These are phyloP conservation scores for Beauveria caledonica DNA, from an alignment of 2,329 filamentous ascomycete genomes.

Conservation along the genomic window DNA sequence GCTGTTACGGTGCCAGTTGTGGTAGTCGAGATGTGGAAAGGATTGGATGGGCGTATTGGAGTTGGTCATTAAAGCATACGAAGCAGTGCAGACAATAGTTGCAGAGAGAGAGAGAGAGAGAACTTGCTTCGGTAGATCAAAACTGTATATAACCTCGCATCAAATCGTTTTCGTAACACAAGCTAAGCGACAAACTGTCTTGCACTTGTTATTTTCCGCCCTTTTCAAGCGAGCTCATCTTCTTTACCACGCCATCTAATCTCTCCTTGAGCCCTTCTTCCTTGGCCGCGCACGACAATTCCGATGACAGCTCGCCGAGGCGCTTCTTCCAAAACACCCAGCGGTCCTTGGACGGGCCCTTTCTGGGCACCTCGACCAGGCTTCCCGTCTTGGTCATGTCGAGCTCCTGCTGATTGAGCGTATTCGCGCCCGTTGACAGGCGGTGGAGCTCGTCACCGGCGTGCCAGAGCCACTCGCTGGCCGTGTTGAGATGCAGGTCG, in stretches of 20 bases:
- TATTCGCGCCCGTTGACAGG: constrained; percentile 10
- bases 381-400: constrained; percentile 17
- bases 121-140: neutral
- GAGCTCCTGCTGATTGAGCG: constrained; percentile 16
- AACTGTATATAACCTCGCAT: neutral
- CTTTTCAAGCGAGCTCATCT: constrained; percentile 18
- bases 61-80: constrained; percentile 15
- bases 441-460: constrained; percentile 20
- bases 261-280: constrained; percentile 17
- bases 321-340: constrained; percentile 25
- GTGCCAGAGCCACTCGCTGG: constrained; percentile 23
- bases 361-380: constrained; percentile 10
- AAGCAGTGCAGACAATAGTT: neutral
- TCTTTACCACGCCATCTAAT: constrained; percentile 15
- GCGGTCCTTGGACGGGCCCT: constrained; percentile 19
- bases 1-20: constrained; percentile 6
- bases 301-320: constrained; percentile 16
- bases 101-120: too few relatives aligned
- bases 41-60: constrained; percentile 14
- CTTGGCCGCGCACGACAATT: constrained; percentile 12
- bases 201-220: neutral
- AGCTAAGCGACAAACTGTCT: too few relatives aligned
- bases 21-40: neutral
- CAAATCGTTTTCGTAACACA: neutral
- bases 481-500: constrained; percentile 9